Evolutionary conservation across 2,329 filamentous ascomycete species (phyloP), one percentile per base, ranked within the genome.

Genomic region (Monosporascus sp.): DNA sequence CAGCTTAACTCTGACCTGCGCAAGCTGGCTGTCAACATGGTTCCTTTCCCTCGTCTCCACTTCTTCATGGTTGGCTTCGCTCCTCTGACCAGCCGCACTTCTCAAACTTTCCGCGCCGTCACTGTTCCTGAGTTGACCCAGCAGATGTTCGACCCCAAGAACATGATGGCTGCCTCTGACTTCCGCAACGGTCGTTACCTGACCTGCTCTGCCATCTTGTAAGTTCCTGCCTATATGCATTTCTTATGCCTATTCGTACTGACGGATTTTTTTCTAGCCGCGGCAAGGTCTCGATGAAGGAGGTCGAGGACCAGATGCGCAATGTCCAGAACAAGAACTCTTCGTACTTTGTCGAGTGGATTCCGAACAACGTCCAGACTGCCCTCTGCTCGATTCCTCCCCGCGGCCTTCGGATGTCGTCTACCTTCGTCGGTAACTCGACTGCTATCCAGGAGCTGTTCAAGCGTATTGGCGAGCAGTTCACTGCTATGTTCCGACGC

Each of bases 1-100:
- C 94, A 99, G 84, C 88, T 99, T 65, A 99, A 99, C 89, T 99
- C 94, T 72, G 94, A 99, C 75, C 89, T 99, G 66, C 91, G 94
- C 81, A 99, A 99, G 84, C 81, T 99, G 71, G 94, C 94, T 65
- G 94, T 99, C 78, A 99, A 99, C 90, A 99, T 99, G 83, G 94
- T 99, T 78, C 94, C 94, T 60, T 99, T 99, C 89, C 94, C 94
- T 65, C 94, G 94, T 91, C 90, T 99, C 60, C 94, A 99, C 80
- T 99, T 99, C 88, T 99, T 99, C 87, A 99, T 99, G 94, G 94
- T 99, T 74, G 94, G 94, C 75, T 99, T 99, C 74, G 93, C 94
- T 76, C 94, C 94, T 72, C 85, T 99, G 70, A 99, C 94, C 74
- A 96, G 90, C 78, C 87, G 88, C 75, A 86, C 86, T 68, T 88